A percentile compares a stretch with the other conserved stretches of the same genome.
Conservation (phyloP, 495 filamentous ascomycete genomes). For the Cairneyella variabilis region DNA sequence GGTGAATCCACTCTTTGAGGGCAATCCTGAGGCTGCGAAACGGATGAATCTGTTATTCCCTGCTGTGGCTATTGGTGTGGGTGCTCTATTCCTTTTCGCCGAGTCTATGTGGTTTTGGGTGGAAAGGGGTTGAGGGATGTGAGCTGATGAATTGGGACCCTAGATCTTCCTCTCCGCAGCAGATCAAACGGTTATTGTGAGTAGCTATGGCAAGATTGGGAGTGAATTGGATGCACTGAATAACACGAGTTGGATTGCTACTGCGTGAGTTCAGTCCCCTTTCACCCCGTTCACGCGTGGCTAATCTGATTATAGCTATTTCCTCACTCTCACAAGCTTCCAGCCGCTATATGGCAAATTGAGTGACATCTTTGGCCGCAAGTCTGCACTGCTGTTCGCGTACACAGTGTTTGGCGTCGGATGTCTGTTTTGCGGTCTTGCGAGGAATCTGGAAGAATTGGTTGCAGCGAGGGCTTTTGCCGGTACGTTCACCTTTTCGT, state of each 20-base stretch:
- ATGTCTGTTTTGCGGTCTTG: constrained; percentile 68
- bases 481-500: constrained; percentile 1
- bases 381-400: constrained; percentile 65
- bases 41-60: constrained; percentile 52
- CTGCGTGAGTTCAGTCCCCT: constrained; percentile 43
- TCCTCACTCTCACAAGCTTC: constrained; percentile 74
- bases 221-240: constrained; percentile 75
- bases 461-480: constrained; percentile 60
- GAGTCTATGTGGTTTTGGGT: constrained; percentile 1
- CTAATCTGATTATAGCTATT: constrained; percentile 39
- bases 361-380: constrained; percentile 82
- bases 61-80: constrained; percentile 55
- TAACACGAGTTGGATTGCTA: constrained; percentile 81
- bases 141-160: background rate
- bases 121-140: background rate
- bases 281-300: background rate
- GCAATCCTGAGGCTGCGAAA: constrained; percentile 36
- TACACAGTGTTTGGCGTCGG: constrained; percentile 74
- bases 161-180: constrained; percentile 69
- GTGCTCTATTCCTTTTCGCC: constrained; percentile 16
- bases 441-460: constrained; percentile 63
- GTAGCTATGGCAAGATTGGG: constrained; percentile 76
- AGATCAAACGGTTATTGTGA: constrained; percentile 80
- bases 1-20: constrained; percentile 25
- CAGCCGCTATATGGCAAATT: constrained; percentile 77